phyloP scores from a whole-genome alignment of 2,329 filamentous ascomycete species.

The Orbilia oligospora region DNA sequence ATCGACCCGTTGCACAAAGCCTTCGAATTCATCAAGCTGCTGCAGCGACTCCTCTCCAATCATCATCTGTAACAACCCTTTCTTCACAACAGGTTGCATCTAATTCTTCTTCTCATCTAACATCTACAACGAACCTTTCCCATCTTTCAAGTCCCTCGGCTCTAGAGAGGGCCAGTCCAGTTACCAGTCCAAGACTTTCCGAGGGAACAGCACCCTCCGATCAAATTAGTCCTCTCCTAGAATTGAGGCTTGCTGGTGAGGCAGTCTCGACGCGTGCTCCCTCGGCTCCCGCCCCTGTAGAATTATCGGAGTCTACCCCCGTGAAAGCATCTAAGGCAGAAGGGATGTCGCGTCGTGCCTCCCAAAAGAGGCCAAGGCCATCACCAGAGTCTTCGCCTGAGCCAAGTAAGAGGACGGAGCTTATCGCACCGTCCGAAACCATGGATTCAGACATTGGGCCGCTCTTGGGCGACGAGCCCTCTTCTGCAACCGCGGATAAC shows the following conservation, averaged over 20 bases:
- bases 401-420: constrained; percentile 10
- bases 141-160: neutral
- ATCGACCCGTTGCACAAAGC: too few species aligned
- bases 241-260: too few species aligned
- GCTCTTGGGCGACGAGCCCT: neutral
- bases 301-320: neutral
- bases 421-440: constrained; percentile 1
- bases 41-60: too few species aligned
- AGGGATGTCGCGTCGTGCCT: neutral
- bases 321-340: neutral
- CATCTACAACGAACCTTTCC: neutral
- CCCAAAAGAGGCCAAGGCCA: neutral
- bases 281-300: neutral
- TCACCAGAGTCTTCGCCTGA: neutral
- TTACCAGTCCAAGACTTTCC: too few species aligned
- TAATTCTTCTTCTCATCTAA: neutral
- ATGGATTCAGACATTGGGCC: constrained; percentile 9
- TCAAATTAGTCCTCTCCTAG: too few species aligned
- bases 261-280: too few species aligned
- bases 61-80: too few species aligned
- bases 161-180: too few species aligned
- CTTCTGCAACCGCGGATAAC: neutral
- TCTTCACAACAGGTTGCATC: too few species aligned
- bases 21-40: too few species aligned
- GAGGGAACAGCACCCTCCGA: too few species aligned